These are phyloP conservation scores for Dactylellina sp. DNA, from an alignment of 2,329 filamentous ascomycete genomes.

Conservation along the genomic window DNA sequence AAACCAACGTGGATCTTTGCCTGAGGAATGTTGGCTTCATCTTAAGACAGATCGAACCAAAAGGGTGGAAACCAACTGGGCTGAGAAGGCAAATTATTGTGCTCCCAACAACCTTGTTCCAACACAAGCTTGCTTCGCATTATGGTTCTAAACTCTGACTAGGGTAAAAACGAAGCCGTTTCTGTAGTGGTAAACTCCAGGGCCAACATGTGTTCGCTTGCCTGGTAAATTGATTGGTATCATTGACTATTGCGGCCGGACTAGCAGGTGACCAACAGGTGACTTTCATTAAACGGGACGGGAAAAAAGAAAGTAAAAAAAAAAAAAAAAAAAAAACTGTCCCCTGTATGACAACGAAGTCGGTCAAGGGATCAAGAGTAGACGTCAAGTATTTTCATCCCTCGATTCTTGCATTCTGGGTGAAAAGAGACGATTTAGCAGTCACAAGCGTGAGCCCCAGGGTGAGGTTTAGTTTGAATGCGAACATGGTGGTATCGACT, in stretches of 20 bases:
- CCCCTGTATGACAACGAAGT: conserved; percentile 46
- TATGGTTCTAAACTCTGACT: conserved; percentile 31
- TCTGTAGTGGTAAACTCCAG: conserved; percentile 39
- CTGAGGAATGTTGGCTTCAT: conserved; percentile 38
- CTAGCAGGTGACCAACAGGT: conserved; percentile 50
- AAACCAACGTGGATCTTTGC: conserved; percentile 31
- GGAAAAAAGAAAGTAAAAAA: conserved; percentile 38
- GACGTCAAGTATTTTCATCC: conserved; percentile 21
- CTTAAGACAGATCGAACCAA: conserved; percentile 39
- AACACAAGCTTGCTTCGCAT: conserved; percentile 38
- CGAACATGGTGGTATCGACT: conserved; percentile 32
- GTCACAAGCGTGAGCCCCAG: conserved; percentile 45
- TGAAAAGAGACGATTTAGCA: conserved; percentile 38
- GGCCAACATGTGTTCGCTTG: conserved; percentile 46
- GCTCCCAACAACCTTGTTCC: conserved; percentile 37
- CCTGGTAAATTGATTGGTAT: conserved; percentile 47
- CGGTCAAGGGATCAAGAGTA: conserved; percentile 24
- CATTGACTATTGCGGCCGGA: conserved; percentile 28
- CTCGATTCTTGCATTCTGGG: not conserved
- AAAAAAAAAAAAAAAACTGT: conserved; percentile 15
- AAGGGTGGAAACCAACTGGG: conserved; percentile 26
- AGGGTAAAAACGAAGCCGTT: conserved; percentile 32
- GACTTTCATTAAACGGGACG: conserved; percentile 39
- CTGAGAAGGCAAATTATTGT: conserved; percentile 26
- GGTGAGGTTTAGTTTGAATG: conserved; percentile 5